Conservation (phyloP, 768 basidiomycete genomes). For the Suillus occidentalis region DNA sequence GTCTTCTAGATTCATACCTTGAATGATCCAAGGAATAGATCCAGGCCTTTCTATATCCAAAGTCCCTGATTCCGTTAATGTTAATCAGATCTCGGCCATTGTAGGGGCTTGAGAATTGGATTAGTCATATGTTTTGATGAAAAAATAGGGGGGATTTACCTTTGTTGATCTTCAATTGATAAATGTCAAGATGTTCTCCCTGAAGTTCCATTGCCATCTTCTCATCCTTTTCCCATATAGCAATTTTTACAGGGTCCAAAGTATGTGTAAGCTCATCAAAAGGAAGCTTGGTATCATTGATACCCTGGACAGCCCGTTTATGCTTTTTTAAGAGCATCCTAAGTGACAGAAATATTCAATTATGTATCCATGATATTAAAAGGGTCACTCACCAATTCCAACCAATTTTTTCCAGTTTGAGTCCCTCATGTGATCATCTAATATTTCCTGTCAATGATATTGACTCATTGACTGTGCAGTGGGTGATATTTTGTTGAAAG, state of each 20-base stretch:
- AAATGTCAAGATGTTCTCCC: conserved; percentile 4
- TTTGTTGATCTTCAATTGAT: conserved; percentile 6
- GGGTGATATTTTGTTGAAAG: conserved; percentile 27
- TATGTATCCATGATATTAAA: not conserved
- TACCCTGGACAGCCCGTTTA: not conserved
- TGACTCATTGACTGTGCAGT: conserved; percentile 23
- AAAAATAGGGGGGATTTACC: not conserved
- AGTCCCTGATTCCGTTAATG: not conserved
- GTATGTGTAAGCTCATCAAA: not conserved
- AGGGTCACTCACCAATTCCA: conserved; percentile 17
- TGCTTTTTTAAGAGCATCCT: conserved; percentile 1
- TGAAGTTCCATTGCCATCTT: not conserved
- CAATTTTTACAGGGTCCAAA: not conserved
- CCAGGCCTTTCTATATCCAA: not conserved
- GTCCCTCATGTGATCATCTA: conserved; percentile 33
- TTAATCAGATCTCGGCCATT: conserved; percentile 5
- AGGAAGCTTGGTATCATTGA: not conserved
- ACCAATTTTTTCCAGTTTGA: conserved; percentile 35
- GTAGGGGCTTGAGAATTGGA: not conserved
- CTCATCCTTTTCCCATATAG: conserved; percentile 1
- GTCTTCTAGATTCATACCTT: conserved; percentile 1
- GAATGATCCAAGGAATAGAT: not conserved
- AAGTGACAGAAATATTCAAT: not conserved
- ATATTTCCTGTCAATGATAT: conserved; percentile 28
- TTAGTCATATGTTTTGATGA: not conserved